Evolutionary conservation across 805 yeast species (phyloP).

Genomic region (Candida tammaniensis): DNA sequence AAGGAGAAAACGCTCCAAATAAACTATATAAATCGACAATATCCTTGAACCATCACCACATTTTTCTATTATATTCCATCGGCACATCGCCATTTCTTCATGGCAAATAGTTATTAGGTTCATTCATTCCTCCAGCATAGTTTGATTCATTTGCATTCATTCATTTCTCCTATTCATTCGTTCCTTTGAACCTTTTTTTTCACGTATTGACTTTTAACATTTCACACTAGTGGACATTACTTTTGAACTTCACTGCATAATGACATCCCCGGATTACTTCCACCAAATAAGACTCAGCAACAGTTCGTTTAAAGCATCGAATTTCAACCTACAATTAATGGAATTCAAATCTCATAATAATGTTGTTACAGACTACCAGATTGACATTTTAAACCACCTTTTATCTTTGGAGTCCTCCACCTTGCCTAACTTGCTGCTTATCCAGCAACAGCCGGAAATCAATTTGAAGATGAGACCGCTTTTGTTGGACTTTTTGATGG

Average conservation of each 20-base stretch:
- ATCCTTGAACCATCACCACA: no score
- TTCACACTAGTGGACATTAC: not conserved
- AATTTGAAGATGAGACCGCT: constrained; percentile 43
- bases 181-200: constrained; percentile 4
- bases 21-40: no score
- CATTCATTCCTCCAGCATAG: not conserved
- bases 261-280: constrained; percentile 29
- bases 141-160: constrained; percentile 7
- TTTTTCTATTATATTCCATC: no score
- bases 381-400: constrained; percentile 39
- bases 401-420: constrained; percentile 26
- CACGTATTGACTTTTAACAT: no score
- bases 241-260: constrained; percentile 5
- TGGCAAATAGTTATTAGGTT: no score
- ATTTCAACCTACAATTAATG: constrained; percentile 42
- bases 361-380: constrained; percentile 44
- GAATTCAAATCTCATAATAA: constrained; percentile 47
- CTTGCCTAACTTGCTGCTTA: constrained; percentile 31
- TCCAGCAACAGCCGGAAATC: constrained; percentile 47
- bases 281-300: constrained; percentile 31
- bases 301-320: constrained; percentile 34
- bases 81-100: no score
- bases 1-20: no score
- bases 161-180: constrained; percentile 11
- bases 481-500: constrained; percentile 43